Percentiles rank a stretch among this genome's conserved stretches.
Conservation (phyloP, 192 early-diverging fungal species). For the Backusella tuberculispora region DNA sequence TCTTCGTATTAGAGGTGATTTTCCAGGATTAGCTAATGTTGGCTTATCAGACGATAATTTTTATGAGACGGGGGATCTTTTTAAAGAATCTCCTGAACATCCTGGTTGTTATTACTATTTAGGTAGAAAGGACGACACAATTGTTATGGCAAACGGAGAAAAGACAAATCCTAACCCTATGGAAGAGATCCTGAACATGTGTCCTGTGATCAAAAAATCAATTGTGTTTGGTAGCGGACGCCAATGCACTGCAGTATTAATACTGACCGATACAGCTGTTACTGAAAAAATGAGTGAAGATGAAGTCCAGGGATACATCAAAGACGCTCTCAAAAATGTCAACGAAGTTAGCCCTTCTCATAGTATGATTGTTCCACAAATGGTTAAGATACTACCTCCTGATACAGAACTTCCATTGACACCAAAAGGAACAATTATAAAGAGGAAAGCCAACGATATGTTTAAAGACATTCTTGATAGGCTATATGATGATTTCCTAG, state of each 20-base stretch:
- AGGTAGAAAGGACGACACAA: slow-evolving; percentile 33
- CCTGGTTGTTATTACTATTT: slow-evolving; percentile 19
- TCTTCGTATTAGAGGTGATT: not conserved
- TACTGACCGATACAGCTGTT: not conserved
- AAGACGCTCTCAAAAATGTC: slow-evolving; percentile 9
- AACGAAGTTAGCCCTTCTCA: slow-evolving; percentile 29
- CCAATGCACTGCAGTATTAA: slow-evolving; percentile 16
- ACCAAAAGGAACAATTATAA: slow-evolving; percentile 34
- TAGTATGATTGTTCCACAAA: slow-evolving; percentile 27
- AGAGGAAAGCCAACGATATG: slow-evolving; percentile 48
- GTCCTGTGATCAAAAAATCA: slow-evolving; percentile 19
- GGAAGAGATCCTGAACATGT: slow-evolving; percentile 2
- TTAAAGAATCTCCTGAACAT: not conserved
- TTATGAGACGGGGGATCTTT: slow-evolving; percentile 30
- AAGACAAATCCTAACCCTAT: slow-evolving; percentile 40
- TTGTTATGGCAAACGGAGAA: slow-evolving; percentile 35
- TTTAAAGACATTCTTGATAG: slow-evolving; percentile 53
- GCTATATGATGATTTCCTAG: slow-evolving; percentile 55
- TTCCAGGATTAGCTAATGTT: slow-evolving; percentile 18
- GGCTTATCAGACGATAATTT: slow-evolving; percentile 1
- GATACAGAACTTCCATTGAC: slow-evolving; percentile 20
- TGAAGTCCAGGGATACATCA: not conserved
- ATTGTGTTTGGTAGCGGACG: slow-evolving; percentile 27
- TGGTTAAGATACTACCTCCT: slow-evolving; percentile 34
- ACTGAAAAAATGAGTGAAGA: not conserved